A percentile compares a stretch with the other conserved stretches of the same genome.
These are phyloP conservation scores for Balamuthia mandrillaris DNA, from an alignment of 208 protist species.

Conservation along the genomic window DNA sequence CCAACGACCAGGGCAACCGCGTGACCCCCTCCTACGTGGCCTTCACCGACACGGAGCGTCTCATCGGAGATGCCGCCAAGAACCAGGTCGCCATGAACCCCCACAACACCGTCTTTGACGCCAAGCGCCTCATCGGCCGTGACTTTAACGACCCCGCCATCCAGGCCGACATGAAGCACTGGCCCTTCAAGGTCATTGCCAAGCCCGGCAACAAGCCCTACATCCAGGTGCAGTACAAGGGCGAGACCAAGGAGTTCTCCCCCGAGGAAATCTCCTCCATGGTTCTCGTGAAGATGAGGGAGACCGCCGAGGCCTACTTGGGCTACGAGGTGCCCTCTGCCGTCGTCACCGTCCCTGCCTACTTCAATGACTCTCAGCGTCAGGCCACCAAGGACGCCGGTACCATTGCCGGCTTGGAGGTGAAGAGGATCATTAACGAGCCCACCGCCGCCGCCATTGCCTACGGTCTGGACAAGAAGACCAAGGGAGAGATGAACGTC, in stretches of 20 bases:
- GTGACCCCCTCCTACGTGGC: slow-evolving; percentile 98
- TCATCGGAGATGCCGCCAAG: slow-evolving; percentile 95
- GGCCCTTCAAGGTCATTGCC: slow-evolving; percentile 87
- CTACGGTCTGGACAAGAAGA: slow-evolving; percentile 92
- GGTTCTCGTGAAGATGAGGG: slow-evolving; percentile 93
- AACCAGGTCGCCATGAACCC: slow-evolving; percentile 85
- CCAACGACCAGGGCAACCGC: slow-evolving; percentile 98
- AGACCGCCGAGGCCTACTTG: slow-evolving; percentile 91
- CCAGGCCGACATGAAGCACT: slow-evolving; percentile 93
- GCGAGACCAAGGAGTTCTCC: slow-evolving; percentile 82
- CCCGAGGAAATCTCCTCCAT: slow-evolving; percentile 92
- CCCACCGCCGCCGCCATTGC: slow-evolving; percentile 94
- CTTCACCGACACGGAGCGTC: slow-evolving; percentile 87
- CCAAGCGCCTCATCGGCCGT: slow-evolving; percentile 93
- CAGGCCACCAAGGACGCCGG: slow-evolving; percentile 99
- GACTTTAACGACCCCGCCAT: slow-evolving; percentile 86
- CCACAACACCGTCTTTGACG: slow-evolving; percentile 88
- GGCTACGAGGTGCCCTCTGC: slow-evolving; percentile 86
- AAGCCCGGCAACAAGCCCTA: slow-evolving; percentile 75
- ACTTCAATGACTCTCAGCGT: slow-evolving; percentile 99
- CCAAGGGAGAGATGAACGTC: slow-evolving; percentile 77
- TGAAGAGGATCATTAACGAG: slow-evolving; percentile 96
- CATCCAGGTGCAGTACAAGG: slow-evolving; percentile 75
- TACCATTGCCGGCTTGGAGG: slow-evolving; percentile 89
- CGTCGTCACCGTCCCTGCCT: slow-evolving; percentile 97